These are phyloP conservation scores for Euptelea pleiosperma DNA, from an alignment of 164 flowering plant genomes.

Conservation along the genomic window DNA sequence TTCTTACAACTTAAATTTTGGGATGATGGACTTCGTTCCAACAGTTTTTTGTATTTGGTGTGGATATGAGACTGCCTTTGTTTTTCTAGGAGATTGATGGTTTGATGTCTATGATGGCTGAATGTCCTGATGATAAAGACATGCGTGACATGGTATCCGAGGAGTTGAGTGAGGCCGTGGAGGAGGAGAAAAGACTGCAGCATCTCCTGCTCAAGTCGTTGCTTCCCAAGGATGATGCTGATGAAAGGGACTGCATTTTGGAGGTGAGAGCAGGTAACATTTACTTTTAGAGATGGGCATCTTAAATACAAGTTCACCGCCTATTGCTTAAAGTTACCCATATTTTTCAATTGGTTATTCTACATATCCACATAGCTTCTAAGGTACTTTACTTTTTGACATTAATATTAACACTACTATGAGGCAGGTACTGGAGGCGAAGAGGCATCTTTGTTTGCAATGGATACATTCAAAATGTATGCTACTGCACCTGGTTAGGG, in stretches of 20 bases:
- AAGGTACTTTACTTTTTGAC: not conserved
- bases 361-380: not conserved
- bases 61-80: not conserved
- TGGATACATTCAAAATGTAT: conserved; percentile 93
- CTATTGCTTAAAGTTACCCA: not conserved
- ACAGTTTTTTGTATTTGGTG: too few relatives aligned
- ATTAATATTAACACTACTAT: conserved; percentile 9
- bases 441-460: conserved; percentile 95
- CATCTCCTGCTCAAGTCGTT: conserved; percentile 57
- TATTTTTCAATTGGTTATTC: not conserved
- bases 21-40: too few relatives aligned
- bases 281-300: not conserved
- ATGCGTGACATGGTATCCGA: conserved; percentile 71
- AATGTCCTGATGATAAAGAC: conserved; percentile 70
- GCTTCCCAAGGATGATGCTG: conserved; percentile 96
- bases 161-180: conserved; percentile 59
- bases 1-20: too few relatives aligned
- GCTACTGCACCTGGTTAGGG: conserved; percentile 8
- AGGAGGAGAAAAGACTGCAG: conserved; percentile 68
- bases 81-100: conserved; percentile 69
- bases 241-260: conserved; percentile 92
- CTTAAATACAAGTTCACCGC: not conserved
- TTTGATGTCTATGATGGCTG: conserved; percentile 57
- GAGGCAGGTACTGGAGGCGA: conserved; percentile 93
- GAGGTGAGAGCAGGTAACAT: conserved; percentile 98